Percentiles rank a stretch among this genome's conserved stretches.
phyloP scores from a whole-genome alignment of 768 basidiomycete genomes.

The Tylopilus vinaceipallidus region DNA sequence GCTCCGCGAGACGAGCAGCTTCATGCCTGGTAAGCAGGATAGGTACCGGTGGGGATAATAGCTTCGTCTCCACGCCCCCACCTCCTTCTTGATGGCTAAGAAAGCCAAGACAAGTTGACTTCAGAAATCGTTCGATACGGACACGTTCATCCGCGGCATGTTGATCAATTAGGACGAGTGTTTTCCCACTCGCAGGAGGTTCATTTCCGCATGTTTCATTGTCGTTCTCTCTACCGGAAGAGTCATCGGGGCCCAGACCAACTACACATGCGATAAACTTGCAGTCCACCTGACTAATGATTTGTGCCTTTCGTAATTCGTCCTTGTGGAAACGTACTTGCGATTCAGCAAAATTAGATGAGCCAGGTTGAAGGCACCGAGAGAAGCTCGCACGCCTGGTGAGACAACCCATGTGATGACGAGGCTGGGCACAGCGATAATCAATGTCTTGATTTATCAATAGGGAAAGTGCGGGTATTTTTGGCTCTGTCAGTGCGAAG shows the following conservation, averaged over 20 bases:
- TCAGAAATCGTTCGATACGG: conserved; percentile 81
- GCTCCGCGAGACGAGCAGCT: conserved; percentile 45
- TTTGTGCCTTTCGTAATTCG: conserved; percentile 53
- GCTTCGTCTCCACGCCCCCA: conserved; percentile 38
- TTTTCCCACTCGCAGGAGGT: conserved; percentile 18
- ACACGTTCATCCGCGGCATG: conserved; percentile 98
- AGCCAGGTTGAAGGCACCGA: conserved; percentile 11
- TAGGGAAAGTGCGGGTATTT: conserved; percentile 39
- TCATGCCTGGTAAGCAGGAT: conserved; percentile 70
- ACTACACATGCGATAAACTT: conserved; percentile 87
- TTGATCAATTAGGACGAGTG: conserved; percentile 86
- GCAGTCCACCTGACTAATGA: conserved; percentile 83
- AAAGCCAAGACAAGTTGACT: conserved; percentile 70
- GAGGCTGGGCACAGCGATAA: conserved; percentile 8
- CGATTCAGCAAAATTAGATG: conserved; percentile 15
- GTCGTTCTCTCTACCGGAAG: conserved; percentile 14
- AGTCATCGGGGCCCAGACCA: conserved; percentile 21
- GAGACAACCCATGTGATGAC: conserved; percentile 14
- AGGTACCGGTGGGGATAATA: conserved; percentile 52
- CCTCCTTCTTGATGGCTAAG: conserved; percentile 39
- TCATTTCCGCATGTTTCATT: conserved; percentile 14
- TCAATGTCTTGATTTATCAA: conserved; percentile 12
- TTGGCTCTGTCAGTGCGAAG: conserved; percentile 49
- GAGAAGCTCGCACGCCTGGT: conserved; percentile 4
- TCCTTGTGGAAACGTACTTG: conserved; percentile 44